Base-by-base conservation (phyloP, 192 early-diverging fungal genomes). In the Chytriomyces sp. region DNA sequence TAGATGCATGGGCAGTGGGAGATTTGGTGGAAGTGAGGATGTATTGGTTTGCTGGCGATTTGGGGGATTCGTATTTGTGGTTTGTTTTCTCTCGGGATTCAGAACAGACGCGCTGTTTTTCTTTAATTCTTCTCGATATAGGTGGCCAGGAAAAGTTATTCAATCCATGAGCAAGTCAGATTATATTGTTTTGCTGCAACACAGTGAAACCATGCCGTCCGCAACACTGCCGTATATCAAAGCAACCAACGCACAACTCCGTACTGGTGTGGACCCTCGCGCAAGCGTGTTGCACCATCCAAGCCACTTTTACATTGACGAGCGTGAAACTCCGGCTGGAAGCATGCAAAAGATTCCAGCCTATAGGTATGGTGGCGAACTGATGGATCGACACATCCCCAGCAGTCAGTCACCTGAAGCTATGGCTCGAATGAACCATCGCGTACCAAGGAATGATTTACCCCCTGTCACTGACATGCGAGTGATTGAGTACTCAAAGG, bases 61-160 rank as follows among this genome's bases (percentile, higher is more conserved):
- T 71, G 9, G 69, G 69, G 3, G 50, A 71, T 71, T 48, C 24
- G 8, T 71, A 57, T 53, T 44, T 71, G 13, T 71, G 69, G 69
- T 71, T 5, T 20, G 66, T 67, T 35, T 35, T 2, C 35, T 35
- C 35, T 4, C 4, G 35, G 35, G 35, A 35, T 35, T 35, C 4
- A 0, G 35, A 35, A 35, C 35, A 35, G 4, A 35, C 35, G 4
- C 35, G 35, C 35, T 35, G 35, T 4, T 35, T 35, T n/a, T n/a
- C n/a, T n/a, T 35, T 35, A 35, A 35, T 35, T 35, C 35, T 35
- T 35, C 35, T 23, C 11, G 11, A 64, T 13, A 59, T 3, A 71
- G 69, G 69, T 59, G 49, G 69, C 69, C 69, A 20, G 47, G 16
- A 5, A 71, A 71, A 59, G 57, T 71, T 13, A 24, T 59, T 9